Conservation (phyloP, 2,329 filamentous ascomycete species). For the Trichoderma cornu-damae region DNA sequence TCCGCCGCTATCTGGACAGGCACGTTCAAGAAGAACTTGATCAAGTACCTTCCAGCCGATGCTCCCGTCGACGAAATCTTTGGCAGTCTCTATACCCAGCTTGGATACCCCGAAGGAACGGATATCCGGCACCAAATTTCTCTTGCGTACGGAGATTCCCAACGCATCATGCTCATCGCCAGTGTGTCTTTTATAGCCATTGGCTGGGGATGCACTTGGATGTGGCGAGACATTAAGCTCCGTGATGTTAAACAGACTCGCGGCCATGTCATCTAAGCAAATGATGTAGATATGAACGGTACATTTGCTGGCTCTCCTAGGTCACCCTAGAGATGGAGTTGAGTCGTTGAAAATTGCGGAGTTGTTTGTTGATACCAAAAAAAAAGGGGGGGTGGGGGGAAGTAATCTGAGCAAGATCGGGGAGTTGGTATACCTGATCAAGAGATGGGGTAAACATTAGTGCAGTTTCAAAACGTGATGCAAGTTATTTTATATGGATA, state of each 20-base stretch:
- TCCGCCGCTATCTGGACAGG: slow-evolving; percentile 61
- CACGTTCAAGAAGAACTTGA: slow-evolving; percentile 49
- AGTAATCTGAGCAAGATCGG: background rate
- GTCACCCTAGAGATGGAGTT: background rate
- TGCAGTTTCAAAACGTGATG: background rate
- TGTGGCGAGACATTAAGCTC: slow-evolving; percentile 52
- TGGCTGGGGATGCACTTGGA: slow-evolving; percentile 29
- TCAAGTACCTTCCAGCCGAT: slow-evolving; percentile 44
- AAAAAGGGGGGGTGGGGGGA: too few relatives aligned
- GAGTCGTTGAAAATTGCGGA: background rate
- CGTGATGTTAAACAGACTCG: slow-evolving; percentile 40
- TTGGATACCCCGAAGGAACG: slow-evolving; percentile 47
- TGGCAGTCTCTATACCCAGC: slow-evolving; percentile 47
- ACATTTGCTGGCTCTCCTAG: background rate
- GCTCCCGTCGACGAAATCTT: slow-evolving; percentile 41
- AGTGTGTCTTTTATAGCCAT: slow-evolving; percentile 42
- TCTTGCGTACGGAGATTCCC: slow-evolving; percentile 52
- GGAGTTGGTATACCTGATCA: background rate
- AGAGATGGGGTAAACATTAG: background rate
- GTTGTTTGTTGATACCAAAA: background rate
- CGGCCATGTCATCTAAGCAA: slow-evolving; percentile 34
- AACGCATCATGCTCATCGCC: slow-evolving; percentile 48
- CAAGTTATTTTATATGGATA: too few relatives aligned
- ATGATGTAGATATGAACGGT: background rate
- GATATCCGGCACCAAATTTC: slow-evolving; percentile 52